Conservation (phyloP, 2,329 filamentous ascomycete genomes). For the Ascosphaera apis region DNA sequence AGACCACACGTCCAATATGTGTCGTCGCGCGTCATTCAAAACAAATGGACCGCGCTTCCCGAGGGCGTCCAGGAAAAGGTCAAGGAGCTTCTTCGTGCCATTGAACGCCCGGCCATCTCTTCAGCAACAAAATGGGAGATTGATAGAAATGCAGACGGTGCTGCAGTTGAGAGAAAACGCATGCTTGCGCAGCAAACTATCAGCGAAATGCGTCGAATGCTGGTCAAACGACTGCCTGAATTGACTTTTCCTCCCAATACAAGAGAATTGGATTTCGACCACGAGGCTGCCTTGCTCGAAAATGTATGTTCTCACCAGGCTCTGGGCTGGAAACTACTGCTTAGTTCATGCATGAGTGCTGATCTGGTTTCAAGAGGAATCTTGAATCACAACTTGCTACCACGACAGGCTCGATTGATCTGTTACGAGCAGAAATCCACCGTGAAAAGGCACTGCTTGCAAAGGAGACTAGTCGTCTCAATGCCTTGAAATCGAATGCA, state of each 20-base stretch:
- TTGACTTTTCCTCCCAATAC: conserved; percentile 24
- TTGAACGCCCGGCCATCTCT: conserved; percentile 20
- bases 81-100: conserved; percentile 17
- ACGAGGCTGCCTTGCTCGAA: conserved; percentile 20
- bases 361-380: conserved; percentile 9
- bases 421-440: conserved; percentile 19
- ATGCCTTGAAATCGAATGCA: conserved; percentile 21
- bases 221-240: conserved; percentile 19
- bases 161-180: conserved; percentile 16
- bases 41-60: conserved; percentile 23
- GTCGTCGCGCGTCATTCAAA: conserved; percentile 20
- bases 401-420: conserved; percentile 16
- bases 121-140: conserved; percentile 12
- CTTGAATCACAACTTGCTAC: conserved; percentile 19
- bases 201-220: conserved; percentile 16
- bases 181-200: conserved; percentile 20
- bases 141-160: neutral
- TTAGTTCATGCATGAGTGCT: no score
- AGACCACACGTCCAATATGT: conserved; percentile 17
- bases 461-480: conserved; percentile 17
- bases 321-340: neutral
- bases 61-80: conserved; percentile 20
- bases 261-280: conserved; percentile 21
- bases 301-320: conserved; percentile 12
- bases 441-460: conserved; percentile 20